These are phyloP conservation scores for Trypanosoma scelopori DNA, from an alignment of 208 protist genomes.

Conservation along the genomic window DNA sequence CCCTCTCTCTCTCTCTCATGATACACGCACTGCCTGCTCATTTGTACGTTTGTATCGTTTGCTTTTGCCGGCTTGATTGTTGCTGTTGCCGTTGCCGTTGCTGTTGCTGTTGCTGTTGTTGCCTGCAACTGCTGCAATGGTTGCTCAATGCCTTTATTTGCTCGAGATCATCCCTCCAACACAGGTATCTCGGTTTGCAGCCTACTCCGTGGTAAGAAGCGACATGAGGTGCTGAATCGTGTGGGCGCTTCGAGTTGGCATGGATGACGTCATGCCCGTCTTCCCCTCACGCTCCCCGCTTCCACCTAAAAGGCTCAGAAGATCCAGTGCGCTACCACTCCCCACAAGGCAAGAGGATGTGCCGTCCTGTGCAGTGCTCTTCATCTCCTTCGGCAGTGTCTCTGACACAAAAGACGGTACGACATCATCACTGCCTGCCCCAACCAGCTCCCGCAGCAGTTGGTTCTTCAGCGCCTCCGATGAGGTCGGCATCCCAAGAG, in stretches of 20 bases:
- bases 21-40: background rate
- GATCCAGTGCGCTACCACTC: background rate
- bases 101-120: no score
- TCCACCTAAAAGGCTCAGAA: slow-evolving; percentile 11
- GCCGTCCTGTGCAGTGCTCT: background rate
- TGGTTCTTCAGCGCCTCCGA: slow-evolving; percentile 25
- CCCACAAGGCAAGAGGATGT: background rate
- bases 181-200: background rate
- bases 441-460: slow-evolving; percentile 25
- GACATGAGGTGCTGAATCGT: slow-evolving; percentile 41
- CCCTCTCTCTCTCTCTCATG: slow-evolving; percentile 2
- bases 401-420: background rate
- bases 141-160: background rate
- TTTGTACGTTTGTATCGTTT: background rate
- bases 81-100: no score
- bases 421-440: slow-evolving; percentile 1
- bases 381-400: background rate
- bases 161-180: background rate
- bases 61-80: background rate
- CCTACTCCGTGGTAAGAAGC: slow-evolving; percentile 35
- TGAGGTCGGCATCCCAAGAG: background rate
- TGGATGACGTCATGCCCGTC: background rate
- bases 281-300: background rate
- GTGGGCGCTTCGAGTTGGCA: slow-evolving; percentile 4
- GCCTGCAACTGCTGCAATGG: background rate